A percentile compares a stretch with the other conserved stretches of the same genome.
phyloP scores from a whole-genome alignment of 2,329 filamentous ascomycete species.

The Ceratocystis papillata region DNA sequence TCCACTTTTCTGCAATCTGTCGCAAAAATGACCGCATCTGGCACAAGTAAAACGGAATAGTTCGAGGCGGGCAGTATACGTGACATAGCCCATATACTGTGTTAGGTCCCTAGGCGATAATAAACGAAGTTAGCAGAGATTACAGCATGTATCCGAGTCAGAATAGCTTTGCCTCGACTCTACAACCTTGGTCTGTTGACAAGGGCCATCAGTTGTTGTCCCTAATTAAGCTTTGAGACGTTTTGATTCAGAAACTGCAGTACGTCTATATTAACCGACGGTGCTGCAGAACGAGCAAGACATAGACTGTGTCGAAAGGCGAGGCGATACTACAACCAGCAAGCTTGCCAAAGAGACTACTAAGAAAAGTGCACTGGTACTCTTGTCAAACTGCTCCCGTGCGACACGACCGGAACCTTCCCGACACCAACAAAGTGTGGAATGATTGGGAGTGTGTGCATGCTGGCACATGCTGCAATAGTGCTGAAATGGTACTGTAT shows the following conservation, averaged over 20 bases:
- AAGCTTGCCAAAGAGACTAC: slow-evolving; percentile 27
- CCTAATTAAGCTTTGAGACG: slow-evolving; percentile 36
- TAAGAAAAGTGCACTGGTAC: slow-evolving; percentile 32
- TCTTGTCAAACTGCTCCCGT: slow-evolving; percentile 36
- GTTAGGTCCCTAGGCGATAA: not conserved
- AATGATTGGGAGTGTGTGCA: slow-evolving; percentile 36
- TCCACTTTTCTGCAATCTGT: slow-evolving; percentile 39
- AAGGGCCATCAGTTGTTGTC: slow-evolving; percentile 39
- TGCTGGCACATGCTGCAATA: slow-evolving; percentile 38
- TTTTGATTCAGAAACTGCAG: slow-evolving; percentile 39
- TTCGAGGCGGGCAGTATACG: not conserved
- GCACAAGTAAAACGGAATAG: slow-evolving; percentile 28
- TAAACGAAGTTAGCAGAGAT: not conserved
- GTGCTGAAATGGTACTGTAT: slow-evolving; percentile 31
- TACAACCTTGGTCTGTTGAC: slow-evolving; percentile 41
- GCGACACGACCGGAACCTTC: slow-evolving; percentile 29
- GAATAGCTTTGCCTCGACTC: slow-evolving; percentile 32
- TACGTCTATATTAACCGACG: slow-evolving; percentile 36
- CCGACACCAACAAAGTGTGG: slow-evolving; percentile 35
- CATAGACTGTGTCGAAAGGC: slow-evolving; percentile 43
- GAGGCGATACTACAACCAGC: slow-evolving; percentile 39
- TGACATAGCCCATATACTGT: not conserved
- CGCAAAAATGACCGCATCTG: slow-evolving; percentile 39
- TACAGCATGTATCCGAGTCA: slow-evolving; percentile 30
- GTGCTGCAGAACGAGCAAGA: slow-evolving; percentile 38